These are phyloP conservation scores for Lepiota subincarnata DNA, from an alignment of 768 basidiomycete genomes.

Conservation along the genomic window DNA sequence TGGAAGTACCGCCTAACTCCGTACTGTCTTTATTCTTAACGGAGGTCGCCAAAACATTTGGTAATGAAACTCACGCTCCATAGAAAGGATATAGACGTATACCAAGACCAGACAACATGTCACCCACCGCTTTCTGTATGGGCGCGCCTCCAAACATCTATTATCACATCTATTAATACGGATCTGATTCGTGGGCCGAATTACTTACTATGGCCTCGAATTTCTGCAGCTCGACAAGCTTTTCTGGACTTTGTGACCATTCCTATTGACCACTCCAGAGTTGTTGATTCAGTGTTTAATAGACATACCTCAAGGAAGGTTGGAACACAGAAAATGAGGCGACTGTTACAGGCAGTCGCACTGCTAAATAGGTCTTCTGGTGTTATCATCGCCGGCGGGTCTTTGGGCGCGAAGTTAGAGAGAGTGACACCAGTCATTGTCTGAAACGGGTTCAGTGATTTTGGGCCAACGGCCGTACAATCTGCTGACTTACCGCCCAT, in stretches of 20 bases:
- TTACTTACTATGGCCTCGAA: conserved; percentile 18
- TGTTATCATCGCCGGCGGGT: conserved; percentile 14
- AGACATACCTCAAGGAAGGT: conserved; percentile 20
- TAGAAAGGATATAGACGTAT: conserved; percentile 26
- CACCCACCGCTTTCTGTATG: conserved; percentile 22
- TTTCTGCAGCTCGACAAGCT: conserved; percentile 16
- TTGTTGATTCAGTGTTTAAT: not conserved
- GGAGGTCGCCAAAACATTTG: too few relatives aligned
- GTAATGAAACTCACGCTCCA: conserved; percentile 28
- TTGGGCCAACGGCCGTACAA: not conserved
- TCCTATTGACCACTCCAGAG: conserved; percentile 12
- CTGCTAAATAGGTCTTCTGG: conserved; percentile 16
- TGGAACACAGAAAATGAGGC: conserved; percentile 15
- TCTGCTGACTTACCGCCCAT: conserved; percentile 13
- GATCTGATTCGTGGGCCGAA: not conserved
- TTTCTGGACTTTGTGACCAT: conserved; percentile 18
- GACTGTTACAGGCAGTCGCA: conserved; percentile 7
- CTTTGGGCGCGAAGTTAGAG: conserved; percentile 21
- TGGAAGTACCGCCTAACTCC: conserved; percentile 16
- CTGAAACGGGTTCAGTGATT: conserved; percentile 1
- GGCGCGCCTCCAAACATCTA: conserved; percentile 24
- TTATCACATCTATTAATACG: not conserved
- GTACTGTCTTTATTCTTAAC: conserved; percentile 13
- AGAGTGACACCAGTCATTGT: conserved; percentile 15
- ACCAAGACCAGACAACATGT: conserved; percentile 16